Conservation (phyloP, 345 rosid species). For the Eucalyptus marginata region DNA sequence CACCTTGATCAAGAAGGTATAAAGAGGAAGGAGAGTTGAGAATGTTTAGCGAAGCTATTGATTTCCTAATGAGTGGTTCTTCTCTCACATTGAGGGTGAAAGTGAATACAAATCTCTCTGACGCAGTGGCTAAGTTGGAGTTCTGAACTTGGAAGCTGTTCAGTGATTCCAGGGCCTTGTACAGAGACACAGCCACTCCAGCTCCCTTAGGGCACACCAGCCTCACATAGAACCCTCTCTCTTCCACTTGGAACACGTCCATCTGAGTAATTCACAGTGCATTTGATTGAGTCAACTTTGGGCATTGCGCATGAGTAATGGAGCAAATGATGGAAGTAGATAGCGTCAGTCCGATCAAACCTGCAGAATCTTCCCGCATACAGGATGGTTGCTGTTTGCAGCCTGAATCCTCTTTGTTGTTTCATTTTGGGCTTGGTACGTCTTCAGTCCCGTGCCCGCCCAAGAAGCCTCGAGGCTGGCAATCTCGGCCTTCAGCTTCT, state of each 20-base stretch:
- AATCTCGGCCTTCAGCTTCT: conserved; percentile 59
- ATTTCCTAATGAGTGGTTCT: not conserved
- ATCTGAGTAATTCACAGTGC: conserved; percentile 7
- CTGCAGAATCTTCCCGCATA: conserved; percentile 43
- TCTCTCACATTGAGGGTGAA: conserved; percentile 43
- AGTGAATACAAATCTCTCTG: conserved; percentile 43
- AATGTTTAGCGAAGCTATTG: not conserved
- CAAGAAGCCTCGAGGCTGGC: conserved; percentile 48
- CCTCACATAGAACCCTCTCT: conserved; percentile 53
- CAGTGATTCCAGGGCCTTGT: conserved; percentile 67
- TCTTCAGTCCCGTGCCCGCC: conserved; percentile 3
- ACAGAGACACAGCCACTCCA: conserved; percentile 59
- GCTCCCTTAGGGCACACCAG: conserved; percentile 43
- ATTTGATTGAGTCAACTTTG: not conserved
- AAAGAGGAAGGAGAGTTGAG: not conserved
- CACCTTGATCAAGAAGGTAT: not conserved
- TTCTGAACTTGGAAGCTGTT: conserved; percentile 49
- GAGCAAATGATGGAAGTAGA: not conserved
- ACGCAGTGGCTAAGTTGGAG: conserved; percentile 46
- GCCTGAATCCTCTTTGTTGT: conserved; percentile 5
- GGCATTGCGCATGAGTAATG: not conserved
- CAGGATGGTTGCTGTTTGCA: conserved; percentile 3
- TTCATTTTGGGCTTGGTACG: not conserved
- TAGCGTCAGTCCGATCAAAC: conserved; percentile 2
- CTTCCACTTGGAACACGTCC: conserved; percentile 68